These are phyloP conservation scores for Coelastrella sp. DNA, from an alignment of 139 green algal species.

Conservation along the genomic window DNA sequence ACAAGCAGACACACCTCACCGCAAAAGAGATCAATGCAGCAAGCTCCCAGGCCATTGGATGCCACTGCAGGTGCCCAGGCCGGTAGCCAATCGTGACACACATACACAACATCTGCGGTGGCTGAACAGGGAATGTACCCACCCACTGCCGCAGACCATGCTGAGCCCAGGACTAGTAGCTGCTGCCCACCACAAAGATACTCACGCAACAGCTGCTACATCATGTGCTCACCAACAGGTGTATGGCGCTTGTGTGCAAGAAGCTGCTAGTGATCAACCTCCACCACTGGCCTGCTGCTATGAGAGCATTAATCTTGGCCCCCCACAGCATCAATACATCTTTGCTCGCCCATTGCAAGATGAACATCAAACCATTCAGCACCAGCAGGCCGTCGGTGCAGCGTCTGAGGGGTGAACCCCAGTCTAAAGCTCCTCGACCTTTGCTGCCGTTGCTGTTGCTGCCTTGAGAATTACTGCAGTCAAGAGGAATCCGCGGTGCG, in stretches of 20 bases:
- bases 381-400: conserved; percentile 61
- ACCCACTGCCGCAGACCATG: too few relatives aligned
- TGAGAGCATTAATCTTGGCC: conserved; percentile 59
- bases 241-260: conserved; percentile 59
- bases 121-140: too few relatives aligned
- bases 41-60: too few relatives aligned
- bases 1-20: not conserved
- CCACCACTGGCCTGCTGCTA: conserved; percentile 59
- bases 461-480: not conserved
- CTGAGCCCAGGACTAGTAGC: too few relatives aligned
- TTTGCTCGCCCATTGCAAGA: conserved; percentile 58
- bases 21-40: not conserved
- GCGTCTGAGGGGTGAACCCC: conserved; percentile 54
- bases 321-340: conserved; percentile 64
- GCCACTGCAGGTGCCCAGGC: too few relatives aligned
- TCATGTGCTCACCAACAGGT: conserved; percentile 55
- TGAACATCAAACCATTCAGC: conserved; percentile 51
- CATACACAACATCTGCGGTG: too few relatives aligned
- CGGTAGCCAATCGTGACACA: too few relatives aligned
- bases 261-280: conserved; percentile 57
- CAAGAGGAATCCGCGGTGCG: not conserved
- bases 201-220: too few relatives aligned
- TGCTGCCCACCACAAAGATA: too few relatives aligned
- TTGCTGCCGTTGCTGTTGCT: conserved; percentile 29
- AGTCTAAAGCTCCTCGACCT: conserved; percentile 40